Evolutionary conservation across 139 green algal species (phyloP), one percentile per base, ranked within the genome.

Genomic region (Ettlia oleoabundans): DNA sequence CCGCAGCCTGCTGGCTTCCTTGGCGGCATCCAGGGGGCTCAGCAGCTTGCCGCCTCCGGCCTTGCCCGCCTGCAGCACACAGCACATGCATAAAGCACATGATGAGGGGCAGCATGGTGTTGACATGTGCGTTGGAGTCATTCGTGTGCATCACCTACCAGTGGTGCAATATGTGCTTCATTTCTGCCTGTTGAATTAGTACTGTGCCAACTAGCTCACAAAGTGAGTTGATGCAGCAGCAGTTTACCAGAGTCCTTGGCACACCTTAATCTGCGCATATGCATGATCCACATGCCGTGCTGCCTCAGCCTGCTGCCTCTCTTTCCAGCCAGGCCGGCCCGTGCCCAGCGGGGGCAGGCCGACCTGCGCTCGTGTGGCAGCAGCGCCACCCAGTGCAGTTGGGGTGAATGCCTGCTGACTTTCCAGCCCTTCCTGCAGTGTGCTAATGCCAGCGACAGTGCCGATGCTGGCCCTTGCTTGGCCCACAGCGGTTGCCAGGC

Each of bases 21-120:
- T 68, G 9, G 73, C 73, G 0, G 73, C 73, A 38, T 80, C 73
- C 33, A 80, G 35, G 21, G 73, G 73, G 73, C 73, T 80, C 35
- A 69, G 73, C 73, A 80, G 73, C 22, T 1, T 26, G 53, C 35
- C 26, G 35, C 73, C 53, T 2, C 8, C 26, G 0, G 73, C 53
- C 73, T 68, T 55, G 73, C 28, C 73, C 9, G 73, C 73, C 73
- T 80, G 73, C 73, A 52, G 15, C 26, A 18, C 66, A 28, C n/a
- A n/a, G n/a, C n/a, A n/a, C n/a, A n/a, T n/a, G n/a, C n/a, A n/a
- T n/a, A n/a, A n/a, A n/a, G n/a, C n/a, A n/a, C n/a, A n/a, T n/a
- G n/a, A 2, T 3, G n/a, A 19, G 32, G 4, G 42, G 40, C 18
- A 73, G 32, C 8, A 26, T 22, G 40, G 24, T n/a, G 33, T 32